Evolutionary conservation across 2,329 filamentous ascomycete genomes (phyloP).

Genomic region (Botrytis cinerea): DNA sequence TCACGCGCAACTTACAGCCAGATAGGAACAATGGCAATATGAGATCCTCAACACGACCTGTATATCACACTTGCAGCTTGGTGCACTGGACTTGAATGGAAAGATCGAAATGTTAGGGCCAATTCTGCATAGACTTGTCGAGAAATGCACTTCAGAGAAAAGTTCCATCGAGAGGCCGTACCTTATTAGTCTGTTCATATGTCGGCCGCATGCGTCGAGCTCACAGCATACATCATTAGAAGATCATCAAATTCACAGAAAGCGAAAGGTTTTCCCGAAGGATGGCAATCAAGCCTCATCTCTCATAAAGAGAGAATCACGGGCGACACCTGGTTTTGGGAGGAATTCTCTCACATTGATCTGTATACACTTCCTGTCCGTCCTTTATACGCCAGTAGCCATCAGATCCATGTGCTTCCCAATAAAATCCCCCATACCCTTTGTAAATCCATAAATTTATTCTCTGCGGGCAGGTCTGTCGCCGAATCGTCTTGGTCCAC

Average conservation of each 20-base stretch:
- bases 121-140: neutral
- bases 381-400: slow-evolving; percentile 40
- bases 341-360: slow-evolving; percentile 59
- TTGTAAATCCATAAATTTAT: slow-evolving; percentile 43
- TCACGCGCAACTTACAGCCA: neutral
- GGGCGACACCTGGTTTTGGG: slow-evolving; percentile 77
- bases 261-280: slow-evolving; percentile 20
- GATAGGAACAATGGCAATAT: neutral
- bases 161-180: neutral
- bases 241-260: slow-evolving; percentile 26
- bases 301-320: slow-evolving; percentile 62
- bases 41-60: too few species aligned
- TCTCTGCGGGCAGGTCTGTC: slow-evolving; percentile 56
- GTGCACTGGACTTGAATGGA: neutral
- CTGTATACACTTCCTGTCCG: slow-evolving; percentile 49
- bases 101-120: neutral
- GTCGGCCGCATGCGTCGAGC: neutral
- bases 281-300: slow-evolving; percentile 94
- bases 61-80: neutral
- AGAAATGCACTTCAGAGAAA: neutral
- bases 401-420: slow-evolving; percentile 36
- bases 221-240: slow-evolving; percentile 16
- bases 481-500: slow-evolving; percentile 70
- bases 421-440: slow-evolving; percentile 30
- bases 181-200: neutral